Evolutionary conservation across 169 alveolate species (phyloP), one percentile per base, ranked within the genome.

Genomic region (Plasmodium cynomolgi): DNA sequence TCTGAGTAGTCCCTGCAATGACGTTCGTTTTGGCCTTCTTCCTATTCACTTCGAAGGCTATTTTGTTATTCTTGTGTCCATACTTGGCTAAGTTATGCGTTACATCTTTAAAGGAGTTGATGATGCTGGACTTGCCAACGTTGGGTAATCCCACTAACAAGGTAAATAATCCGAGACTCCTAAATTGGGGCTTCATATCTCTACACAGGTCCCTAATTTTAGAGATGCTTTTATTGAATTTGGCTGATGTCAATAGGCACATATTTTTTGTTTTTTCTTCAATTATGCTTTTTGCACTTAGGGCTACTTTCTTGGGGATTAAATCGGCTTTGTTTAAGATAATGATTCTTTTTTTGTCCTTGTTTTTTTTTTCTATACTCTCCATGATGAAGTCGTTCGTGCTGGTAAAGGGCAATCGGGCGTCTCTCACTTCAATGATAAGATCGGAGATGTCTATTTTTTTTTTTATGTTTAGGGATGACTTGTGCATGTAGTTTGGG

Each of bases 101-200:
- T 29, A 90, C 44, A 41, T 90, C 90, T 29, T 90, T 90, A 68
- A 90, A 90, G 4, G 94, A 90, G 92, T 99, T 99, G 74, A 99
- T 99, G 73, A 99, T 98, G 58, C 99, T 98, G 23, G 99, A 98
- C 94, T 99, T 99, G 13, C 99, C 99, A 20, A 99, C 99, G 95
- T 99, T 99, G 33, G 99, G 99, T 95, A 98, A 98, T 54, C 99
- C 99, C 11, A 99, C 99, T 39, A 90, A 31, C 50, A 90, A 62
- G 82, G 91, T 56, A 80, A 90, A 90, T 3, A 90, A 26, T 26
- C 94, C 94, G 11, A 90, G 83, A 39, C 91, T 81, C 54, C 82
- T 90, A 90, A 90, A 90, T 90, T 90, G 81, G 6, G 94, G 94
- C 50, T 90, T 90, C 37, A 90, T 90, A 31, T 90, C 91, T 90